Evolutionary conservation across 169 alveolate species (phyloP).

Genomic region (Miamiensis avidus): DNA sequence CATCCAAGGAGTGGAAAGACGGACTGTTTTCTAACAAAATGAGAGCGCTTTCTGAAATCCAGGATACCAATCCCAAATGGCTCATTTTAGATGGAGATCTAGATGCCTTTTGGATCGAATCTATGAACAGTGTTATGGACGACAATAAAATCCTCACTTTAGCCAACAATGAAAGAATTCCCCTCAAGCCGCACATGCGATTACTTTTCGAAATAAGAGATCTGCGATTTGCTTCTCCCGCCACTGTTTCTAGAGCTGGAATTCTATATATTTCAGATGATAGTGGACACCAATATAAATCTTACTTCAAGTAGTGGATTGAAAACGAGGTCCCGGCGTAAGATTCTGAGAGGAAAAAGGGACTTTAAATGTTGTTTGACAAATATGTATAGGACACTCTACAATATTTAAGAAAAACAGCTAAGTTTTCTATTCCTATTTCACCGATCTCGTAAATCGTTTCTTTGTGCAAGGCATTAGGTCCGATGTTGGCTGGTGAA

Average conservation of each 20-base stretch:
- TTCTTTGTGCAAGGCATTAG: slow-evolving; percentile 85
- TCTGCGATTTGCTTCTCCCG: slow-evolving; percentile 95
- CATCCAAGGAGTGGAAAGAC: slow-evolving; percentile 94
- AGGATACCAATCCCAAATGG: slow-evolving; percentile 91
- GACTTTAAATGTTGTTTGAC: slow-evolving; percentile 87
- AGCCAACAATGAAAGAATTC: slow-evolving; percentile 93
- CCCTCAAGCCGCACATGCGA: slow-evolving; percentile 95
- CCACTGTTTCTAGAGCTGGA: slow-evolving; percentile 97
- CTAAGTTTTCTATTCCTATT: slow-evolving; percentile 88
- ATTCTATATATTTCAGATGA: slow-evolving; percentile 90
- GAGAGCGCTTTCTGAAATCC: slow-evolving; percentile 85
- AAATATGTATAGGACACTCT: slow-evolving; percentile 91
- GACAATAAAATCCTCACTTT: slow-evolving; percentile 94
- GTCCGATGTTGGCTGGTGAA: slow-evolving; percentile 84
- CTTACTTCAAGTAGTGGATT: slow-evolving; percentile 94
- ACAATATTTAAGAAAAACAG: slow-evolving; percentile 81
- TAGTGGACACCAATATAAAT: slow-evolving; percentile 92
- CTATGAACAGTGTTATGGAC: slow-evolving; percentile 95
- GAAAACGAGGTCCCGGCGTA: slow-evolving; percentile 63
- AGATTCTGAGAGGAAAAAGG: slow-evolving; percentile 83
- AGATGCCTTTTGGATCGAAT: slow-evolving; percentile 96
- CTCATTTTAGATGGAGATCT: slow-evolving; percentile 94
- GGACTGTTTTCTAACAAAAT: slow-evolving; percentile 91
- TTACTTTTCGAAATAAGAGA: slow-evolving; percentile 96
- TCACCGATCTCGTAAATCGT: slow-evolving; percentile 82